Evolutionary conservation across 495 filamentous ascomycete species (phyloP), one percentile per base, ranked within the genome.

Genomic region (Halenospora varia): DNA sequence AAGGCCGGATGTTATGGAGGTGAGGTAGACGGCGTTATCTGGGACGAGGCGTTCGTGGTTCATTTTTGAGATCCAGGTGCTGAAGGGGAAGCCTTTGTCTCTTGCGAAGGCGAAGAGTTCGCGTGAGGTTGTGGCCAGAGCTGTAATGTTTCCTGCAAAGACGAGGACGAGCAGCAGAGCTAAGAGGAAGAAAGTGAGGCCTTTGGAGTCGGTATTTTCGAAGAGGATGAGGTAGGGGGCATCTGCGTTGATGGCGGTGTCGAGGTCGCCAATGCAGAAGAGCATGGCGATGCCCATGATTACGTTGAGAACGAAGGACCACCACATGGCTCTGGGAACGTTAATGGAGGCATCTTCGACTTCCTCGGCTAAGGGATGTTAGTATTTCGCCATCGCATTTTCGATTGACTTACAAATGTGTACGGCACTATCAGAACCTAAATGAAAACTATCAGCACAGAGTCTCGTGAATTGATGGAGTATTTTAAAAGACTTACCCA

Each of bases 201-300:
- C 68, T 20, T 55, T 55, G 3, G 53, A 59, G 19, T 51, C 81
- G 13, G 79, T 76, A 54, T 76, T 68, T 62, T 74, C 73, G 62
- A 74, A 75, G 55, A 82, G 75, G 52, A 76, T 64, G 55, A 82
- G 77, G 61, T 82, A 76, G 0, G 79, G 75, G 29, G 74, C 77
- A 29, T 73, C 71, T 2, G 78, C 77, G 0, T 57, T 54, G 1
- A 77, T 26, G 2, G 72, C 72, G 10, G 61, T 61, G 2, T 68
- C 46, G 25, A 74, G 53, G 60, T 73, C 66, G 1, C 70, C 71
- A 53, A 75, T 73, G 62, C 66, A 72, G 59, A 72, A 79, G 0
- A 78, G 67, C 49, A 68, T 64, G 11, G 48, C 63, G 51, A 78
- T 71, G 18, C 69, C 71, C 51, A 77, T 65, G 49, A 63, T 39